Conservation (phyloP, 1,284 basidiomycete species). For the Sporisorium exsertum region DNA sequence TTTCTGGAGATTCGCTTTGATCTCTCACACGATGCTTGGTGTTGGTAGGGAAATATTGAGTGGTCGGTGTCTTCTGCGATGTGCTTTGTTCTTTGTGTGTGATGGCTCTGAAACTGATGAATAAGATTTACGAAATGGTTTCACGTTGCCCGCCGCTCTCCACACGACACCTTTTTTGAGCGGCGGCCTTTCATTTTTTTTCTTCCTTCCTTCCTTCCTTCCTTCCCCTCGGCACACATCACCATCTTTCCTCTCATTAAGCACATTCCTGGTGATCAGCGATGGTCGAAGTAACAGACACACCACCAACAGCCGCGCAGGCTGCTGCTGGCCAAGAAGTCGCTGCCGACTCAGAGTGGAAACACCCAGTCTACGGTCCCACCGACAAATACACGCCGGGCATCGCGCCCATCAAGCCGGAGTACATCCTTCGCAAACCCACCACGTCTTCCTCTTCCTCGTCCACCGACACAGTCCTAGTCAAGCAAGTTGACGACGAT, state of each 20-base stretch:
- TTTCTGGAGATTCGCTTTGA: conserved; percentile 20
- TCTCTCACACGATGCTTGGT: neutral
- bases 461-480: neutral
- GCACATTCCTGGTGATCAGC: neutral
- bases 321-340: neutral
- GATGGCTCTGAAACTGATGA: no score
- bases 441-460: conserved; percentile 1
- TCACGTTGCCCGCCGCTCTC: no score
- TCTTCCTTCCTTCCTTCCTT: neutral
- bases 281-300: conserved; percentile 8
- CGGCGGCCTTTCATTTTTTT: neutral
- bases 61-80: no score
- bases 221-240: neutral
- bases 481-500: conserved; percentile 31
- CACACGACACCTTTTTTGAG: neutral
- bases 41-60: neutral
- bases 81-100: no score
- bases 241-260: neutral
- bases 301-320: neutral
- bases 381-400: conserved; percentile 53
- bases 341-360: conserved; percentile 23
- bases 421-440: conserved; percentile 45
- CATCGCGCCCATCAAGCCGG: conserved; percentile 50
- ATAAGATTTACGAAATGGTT: no score
- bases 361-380: conserved; percentile 42